These are phyloP conservation scores for Takashimella tepidaria DNA, from an alignment of 1,284 basidiomycete species.

Conservation along the genomic window DNA sequence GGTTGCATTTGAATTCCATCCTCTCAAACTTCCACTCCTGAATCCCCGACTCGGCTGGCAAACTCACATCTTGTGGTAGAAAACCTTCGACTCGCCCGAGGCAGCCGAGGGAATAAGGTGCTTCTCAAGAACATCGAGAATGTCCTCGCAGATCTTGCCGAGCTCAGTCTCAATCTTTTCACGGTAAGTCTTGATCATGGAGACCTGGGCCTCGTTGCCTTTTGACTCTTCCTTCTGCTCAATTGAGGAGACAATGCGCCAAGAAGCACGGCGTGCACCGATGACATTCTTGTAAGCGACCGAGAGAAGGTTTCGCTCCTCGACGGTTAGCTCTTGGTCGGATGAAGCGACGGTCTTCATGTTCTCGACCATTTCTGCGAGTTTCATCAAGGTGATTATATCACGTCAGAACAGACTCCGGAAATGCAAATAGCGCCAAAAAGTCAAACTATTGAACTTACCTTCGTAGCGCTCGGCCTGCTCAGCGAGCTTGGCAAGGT, in stretches of 20 bases:
- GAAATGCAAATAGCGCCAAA: not conserved
- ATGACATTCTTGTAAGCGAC: conserved; percentile 99
- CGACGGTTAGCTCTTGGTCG: conserved; percentile 96
- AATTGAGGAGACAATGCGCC: conserved; percentile 98
- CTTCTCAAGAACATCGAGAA: conserved; percentile 96
- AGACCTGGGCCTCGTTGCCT: conserved; percentile 95
- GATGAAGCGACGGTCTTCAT: conserved; percentile 97
- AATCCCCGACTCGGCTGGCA: too few relatives aligned
- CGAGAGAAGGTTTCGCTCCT: conserved; percentile 97
- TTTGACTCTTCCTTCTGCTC: conserved; percentile 99
- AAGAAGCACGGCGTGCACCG: conserved; percentile 96
- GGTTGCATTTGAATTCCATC: too few relatives aligned
- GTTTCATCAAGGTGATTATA: conserved; percentile 4
- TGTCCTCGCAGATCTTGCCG: conserved; percentile 99
- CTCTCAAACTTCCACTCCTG: too few relatives aligned
- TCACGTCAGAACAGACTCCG: too few relatives aligned
- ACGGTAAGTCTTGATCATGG: conserved; percentile 98
- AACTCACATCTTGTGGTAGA: conserved; percentile 99
- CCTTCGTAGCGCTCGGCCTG: conserved; percentile 98
- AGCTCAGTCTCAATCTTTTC: conserved; percentile 98
- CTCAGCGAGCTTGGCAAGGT: conserved; percentile 99
- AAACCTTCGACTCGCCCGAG: conserved; percentile 98
- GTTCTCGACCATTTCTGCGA: conserved; percentile 93
- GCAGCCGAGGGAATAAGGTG: conserved; percentile 98
- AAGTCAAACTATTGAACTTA: conserved; percentile 46